Conservation (phyloP, 192 early-diverging fungal species). For the Podila horticola region DNA sequence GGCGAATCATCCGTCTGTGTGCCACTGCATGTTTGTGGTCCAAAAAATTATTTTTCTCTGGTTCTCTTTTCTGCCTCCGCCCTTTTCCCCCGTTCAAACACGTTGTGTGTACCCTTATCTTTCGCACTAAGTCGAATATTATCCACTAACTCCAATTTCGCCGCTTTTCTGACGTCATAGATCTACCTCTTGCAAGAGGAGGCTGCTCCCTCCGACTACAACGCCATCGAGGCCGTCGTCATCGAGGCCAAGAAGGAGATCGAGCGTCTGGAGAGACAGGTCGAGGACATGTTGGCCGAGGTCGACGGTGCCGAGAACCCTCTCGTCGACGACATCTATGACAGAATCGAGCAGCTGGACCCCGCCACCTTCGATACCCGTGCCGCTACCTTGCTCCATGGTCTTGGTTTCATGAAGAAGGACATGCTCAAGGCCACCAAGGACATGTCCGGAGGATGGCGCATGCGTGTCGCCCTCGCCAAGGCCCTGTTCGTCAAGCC, state of each 20-base stretch:
- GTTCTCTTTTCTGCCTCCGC: not conserved
- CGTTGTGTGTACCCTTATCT: not conserved
- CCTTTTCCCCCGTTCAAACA: not conserved
- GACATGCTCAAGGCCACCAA: constrained; percentile 94
- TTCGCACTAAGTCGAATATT: no score
- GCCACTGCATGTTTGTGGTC: not conserved
- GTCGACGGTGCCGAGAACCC: constrained; percentile 87
- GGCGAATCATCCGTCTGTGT: not conserved
- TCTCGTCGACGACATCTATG: constrained; percentile 93
- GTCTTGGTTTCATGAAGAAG: constrained; percentile 91
- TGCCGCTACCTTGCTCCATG: constrained; percentile 89
- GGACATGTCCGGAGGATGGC: constrained; percentile 99
- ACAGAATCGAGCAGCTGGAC: constrained; percentile 95
- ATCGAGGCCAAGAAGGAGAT: constrained; percentile 90
- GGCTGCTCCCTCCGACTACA: constrained; percentile 92
- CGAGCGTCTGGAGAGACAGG: constrained; percentile 89
- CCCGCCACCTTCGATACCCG: constrained; percentile 93
- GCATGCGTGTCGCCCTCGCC: constrained; percentile 98
- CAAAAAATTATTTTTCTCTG: not conserved
- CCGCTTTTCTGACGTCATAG: constrained; percentile 29
- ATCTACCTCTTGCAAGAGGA: constrained; percentile 96
- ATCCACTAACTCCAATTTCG: not conserved
- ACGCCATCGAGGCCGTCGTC: constrained; percentile 93
- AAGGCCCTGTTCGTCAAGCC: constrained; percentile 96
- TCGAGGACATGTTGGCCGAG: constrained; percentile 88